phyloP scores from a whole-genome alignment of 2,329 filamentous ascomycete genomes.

The Onygenales sp. region DNA sequence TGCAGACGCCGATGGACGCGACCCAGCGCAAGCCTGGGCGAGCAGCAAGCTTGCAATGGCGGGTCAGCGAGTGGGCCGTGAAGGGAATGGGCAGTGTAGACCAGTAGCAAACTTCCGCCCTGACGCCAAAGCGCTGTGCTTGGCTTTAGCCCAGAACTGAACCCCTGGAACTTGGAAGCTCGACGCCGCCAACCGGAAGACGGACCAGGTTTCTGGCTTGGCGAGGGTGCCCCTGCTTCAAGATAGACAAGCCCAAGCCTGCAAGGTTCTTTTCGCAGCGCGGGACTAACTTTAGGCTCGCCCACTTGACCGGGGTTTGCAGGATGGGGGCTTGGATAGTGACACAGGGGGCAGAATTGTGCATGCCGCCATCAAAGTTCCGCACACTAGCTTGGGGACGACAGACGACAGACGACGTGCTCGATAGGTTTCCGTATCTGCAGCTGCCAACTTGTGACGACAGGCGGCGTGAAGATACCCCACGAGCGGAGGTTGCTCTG shows the following conservation, averaged over 20 bases:
- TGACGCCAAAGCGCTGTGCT: not conserved
- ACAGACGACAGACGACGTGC: not conserved
- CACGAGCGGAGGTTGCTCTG: not conserved
- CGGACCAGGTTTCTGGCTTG: not conserved
- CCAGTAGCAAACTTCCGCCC: not conserved
- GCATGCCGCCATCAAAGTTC: not conserved
- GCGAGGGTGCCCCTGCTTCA: not conserved
- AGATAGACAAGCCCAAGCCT: not conserved
- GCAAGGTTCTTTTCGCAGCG: not conserved
- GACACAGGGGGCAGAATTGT: not conserved
- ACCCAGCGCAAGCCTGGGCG: not conserved
- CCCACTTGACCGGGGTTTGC: not conserved
- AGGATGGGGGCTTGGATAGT: not conserved
- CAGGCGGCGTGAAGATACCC: not conserved
- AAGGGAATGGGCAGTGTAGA: not conserved
- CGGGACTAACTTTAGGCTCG: not conserved
- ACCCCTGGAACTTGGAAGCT: not conserved
- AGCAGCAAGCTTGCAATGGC: not conserved
- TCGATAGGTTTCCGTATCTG: not conserved
- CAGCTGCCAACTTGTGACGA: conserved; percentile 2
- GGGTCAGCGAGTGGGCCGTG: not conserved
- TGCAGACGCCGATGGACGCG: not conserved
- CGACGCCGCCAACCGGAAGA: no score
- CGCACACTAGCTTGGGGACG: not conserved
- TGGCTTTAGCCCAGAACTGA: not conserved